Conservation (phyloP, 2,329 filamentous ascomycete species). For the Conoideocrella luteorostrata region DNA sequence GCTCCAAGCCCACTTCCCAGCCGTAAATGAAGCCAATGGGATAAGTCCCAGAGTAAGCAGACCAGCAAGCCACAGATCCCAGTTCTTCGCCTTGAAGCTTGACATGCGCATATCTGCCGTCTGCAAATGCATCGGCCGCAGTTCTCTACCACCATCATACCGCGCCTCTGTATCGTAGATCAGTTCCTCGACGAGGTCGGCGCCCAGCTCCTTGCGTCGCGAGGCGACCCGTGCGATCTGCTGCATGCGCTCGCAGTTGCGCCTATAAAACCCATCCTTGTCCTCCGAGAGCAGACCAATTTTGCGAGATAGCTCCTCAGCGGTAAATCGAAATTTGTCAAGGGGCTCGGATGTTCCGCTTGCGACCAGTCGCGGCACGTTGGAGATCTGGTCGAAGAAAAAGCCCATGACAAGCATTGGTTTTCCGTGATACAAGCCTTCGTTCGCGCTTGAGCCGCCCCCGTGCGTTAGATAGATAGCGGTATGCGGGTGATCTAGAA, state of each 20-base stretch:
- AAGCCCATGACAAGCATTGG: conserved; percentile 29
- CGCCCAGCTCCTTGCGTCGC: conserved; percentile 29
- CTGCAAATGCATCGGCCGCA: conserved; percentile 34
- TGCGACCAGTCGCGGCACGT: conserved; percentile 26
- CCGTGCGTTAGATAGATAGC: conserved; percentile 34
- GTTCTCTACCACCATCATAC: conserved; percentile 1
- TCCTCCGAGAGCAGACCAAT: conserved; percentile 13
- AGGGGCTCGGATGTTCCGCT: conserved; percentile 29
- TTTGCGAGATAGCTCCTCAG: conserved; percentile 12
- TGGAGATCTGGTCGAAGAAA: conserved; percentile 36
- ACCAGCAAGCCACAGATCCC: conserved; percentile 31
- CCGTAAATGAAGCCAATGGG: no score
- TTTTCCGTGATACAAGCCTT: conserved; percentile 32
- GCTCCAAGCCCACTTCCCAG: no score
- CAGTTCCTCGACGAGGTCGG: conserved; percentile 35
- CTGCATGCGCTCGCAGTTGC: conserved; percentile 30
- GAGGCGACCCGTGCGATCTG: conserved; percentile 31
- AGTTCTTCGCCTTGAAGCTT: conserved; percentile 30
- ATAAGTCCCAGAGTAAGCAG: no score
- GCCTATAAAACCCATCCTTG: conserved; percentile 20
- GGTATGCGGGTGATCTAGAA: conserved; percentile 28
- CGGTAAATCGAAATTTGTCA: conserved; percentile 29
- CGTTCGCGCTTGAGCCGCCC: conserved; percentile 34
- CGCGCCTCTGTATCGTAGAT: conserved; percentile 26
- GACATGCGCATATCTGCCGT: conserved; percentile 37